Conservation (phyloP, 345 rosid species). For the Carallia brachiata region DNA sequence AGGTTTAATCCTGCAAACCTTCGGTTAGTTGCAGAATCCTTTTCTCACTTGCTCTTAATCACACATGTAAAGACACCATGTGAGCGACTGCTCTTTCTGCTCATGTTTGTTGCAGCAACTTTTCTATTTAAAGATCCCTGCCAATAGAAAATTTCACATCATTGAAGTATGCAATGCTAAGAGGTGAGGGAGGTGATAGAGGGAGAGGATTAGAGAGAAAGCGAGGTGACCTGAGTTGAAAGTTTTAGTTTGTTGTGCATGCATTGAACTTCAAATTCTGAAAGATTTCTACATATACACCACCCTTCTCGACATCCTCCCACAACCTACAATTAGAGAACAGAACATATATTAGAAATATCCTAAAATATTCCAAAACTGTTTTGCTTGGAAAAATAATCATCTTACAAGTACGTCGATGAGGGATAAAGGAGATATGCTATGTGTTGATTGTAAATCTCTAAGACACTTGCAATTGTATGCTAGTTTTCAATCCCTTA, state of each 20-base stretch:
- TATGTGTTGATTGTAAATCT: constrained; percentile 91
- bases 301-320: constrained; percentile 73
- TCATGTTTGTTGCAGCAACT: constrained; percentile 97
- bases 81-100: constrained; percentile 93
- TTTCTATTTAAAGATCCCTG: constrained; percentile 86
- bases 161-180: neutral
- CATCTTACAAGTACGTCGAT: constrained; percentile 64
- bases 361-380: constrained; percentile 9
- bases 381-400: constrained; percentile 4
- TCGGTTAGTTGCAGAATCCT: constrained; percentile 72
- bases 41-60: constrained; percentile 93
- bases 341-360: constrained; percentile 7
- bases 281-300: constrained; percentile 85
- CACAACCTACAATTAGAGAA: constrained; percentile 53
- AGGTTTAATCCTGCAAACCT: constrained; percentile 70
- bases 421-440: constrained; percentile 93
- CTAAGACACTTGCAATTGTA: constrained; percentile 92
- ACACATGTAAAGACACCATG: constrained; percentile 92
- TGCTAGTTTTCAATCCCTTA: constrained; percentile 74
- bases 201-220: constrained; percentile 2
- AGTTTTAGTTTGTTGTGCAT: constrained; percentile 70
- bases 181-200: neutral
- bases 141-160: neutral
- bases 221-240: constrained; percentile 62
- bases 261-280: constrained; percentile 79